Evolutionary conservation across 108 stramenopile genomes (phyloP).

Genomic region (Poteriospumella lacustris): DNA sequence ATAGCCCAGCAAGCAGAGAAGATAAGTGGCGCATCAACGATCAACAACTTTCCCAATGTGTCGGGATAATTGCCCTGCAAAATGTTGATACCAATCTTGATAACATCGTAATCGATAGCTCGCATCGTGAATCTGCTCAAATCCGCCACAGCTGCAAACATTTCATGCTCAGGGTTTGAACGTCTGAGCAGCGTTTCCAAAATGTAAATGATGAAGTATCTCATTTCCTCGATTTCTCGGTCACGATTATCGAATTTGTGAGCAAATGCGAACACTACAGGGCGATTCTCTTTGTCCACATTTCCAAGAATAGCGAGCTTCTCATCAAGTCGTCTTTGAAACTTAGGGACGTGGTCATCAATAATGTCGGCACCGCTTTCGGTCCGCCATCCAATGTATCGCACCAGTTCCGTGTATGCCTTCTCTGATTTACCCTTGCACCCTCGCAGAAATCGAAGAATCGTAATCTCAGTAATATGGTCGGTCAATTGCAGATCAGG

Average conservation of each 20-base stretch:
- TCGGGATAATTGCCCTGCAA: conserved; percentile 34
- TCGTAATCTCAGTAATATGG: no score
- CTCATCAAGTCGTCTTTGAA: background rate
- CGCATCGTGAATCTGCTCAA: background rate
- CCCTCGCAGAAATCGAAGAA: background rate
- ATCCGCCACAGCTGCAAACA: background rate
- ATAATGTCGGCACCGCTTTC: background rate
- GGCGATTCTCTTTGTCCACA: background rate
- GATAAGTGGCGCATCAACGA: conserved; percentile 33
- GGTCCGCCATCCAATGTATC: background rate
- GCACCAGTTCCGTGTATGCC: background rate
- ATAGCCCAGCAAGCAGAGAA: conserved; percentile 31
- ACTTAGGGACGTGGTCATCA: background rate
- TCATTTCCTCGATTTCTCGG: background rate
- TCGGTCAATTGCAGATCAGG: no score
- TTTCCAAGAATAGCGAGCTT: background rate
- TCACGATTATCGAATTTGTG: background rate
- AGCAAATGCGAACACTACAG: background rate
- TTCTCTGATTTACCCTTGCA: background rate
- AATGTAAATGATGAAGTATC: background rate
- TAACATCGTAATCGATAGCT: background rate
- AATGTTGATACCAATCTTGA: conserved; percentile 1
- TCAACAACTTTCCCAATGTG: conserved; percentile 29
- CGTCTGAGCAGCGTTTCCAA: background rate
- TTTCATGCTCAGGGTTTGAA: background rate